Conservation (phyloP, 495 filamentous ascomycete species). For the Penicillium egyptiacum region DNA sequence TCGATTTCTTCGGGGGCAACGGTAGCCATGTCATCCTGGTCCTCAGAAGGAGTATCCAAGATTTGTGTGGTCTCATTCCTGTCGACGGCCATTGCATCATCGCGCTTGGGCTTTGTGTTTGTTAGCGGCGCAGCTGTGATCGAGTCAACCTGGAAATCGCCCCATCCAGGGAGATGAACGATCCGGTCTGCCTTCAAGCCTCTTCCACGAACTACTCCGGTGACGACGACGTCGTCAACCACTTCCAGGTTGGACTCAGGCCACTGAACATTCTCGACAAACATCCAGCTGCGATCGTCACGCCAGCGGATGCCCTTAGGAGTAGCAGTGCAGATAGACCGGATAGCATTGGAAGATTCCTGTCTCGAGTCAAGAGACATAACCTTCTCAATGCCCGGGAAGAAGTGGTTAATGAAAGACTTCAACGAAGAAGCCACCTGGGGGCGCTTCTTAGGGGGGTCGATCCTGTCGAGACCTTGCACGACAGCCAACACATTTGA, state of each 20-base stretch:
- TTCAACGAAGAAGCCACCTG: constrained; percentile 78
- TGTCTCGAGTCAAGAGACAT: constrained; percentile 81
- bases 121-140: constrained; percentile 70
- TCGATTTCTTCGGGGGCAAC: constrained; percentile 82
- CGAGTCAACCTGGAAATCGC: constrained; percentile 89
- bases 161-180: constrained; percentile 90
- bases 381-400: constrained; percentile 83
- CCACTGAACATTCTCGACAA: constrained; percentile 79
- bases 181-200: constrained; percentile 86
- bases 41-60: constrained; percentile 67
- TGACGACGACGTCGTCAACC: constrained; percentile 64
- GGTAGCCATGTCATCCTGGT: constrained; percentile 77
- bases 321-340: constrained; percentile 82
- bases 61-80: constrained; percentile 47
- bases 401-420: constrained; percentile 90
- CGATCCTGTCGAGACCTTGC: constrained; percentile 72
- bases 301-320: constrained; percentile 93
- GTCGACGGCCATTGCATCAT: constrained; percentile 72
- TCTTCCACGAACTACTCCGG: constrained; percentile 82
- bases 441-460: constrained; percentile 71
- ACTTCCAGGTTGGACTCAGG: constrained; percentile 48
- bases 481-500: constrained; percentile 81
- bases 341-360: constrained; percentile 84
- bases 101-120: constrained; percentile 52
- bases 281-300: constrained; percentile 91